Base-by-base conservation (phyloP, 805 yeast species). In the Yarrowia bubula region DNA sequence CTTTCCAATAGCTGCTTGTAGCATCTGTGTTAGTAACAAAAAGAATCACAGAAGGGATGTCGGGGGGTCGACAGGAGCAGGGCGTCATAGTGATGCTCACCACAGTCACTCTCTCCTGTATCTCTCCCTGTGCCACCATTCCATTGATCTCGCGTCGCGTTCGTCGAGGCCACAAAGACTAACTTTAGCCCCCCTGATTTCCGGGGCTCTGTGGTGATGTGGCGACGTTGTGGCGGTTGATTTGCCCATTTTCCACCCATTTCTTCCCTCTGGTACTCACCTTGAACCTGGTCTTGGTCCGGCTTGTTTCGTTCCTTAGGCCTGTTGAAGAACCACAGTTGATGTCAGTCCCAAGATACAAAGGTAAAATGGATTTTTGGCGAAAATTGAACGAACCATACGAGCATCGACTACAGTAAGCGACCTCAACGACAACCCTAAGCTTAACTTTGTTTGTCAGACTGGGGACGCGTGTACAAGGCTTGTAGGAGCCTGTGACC, bases 251-350 rank as follows among this genome's bases (percentile, higher is more conserved):
- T 11, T 35, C n/a, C n/a, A 11, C 41, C 10, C 17, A 3, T 31
- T 4, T 22, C 6, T 7, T 37, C 13, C 18, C 14, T 51, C 28
- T 2, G 3, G 57, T 55, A 55, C 61, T 55, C 61, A 55, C 61
- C 47, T 55, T 55, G 61, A 55, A 55, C 61, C 61, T 39, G 47
- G 38, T 55, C 61, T 55, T 39, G 61, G 61, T 55, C 61, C 61
- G 46, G 46, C 61, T 55, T 55, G 46, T 55, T 55, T 55, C 61
- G 58, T 55, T 55, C 61, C 61, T 51, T 55, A 55, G 61, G 61
- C 61, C 47, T 55, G 61, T 55, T 55, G 61, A 55, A 55, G 47
- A 55, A 55, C 61, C 61, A 55, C 61, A 55, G 61, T 41, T 55
- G 61, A 55, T 41, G 61, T 55, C 47, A 55, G 47, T 55, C 61